A percentile compares a stretch with the other conserved stretches of the same genome.
Conservation (phyloP, 225 moss, liverwort and hornwort species). For the Polytrichum formosum region DNA sequence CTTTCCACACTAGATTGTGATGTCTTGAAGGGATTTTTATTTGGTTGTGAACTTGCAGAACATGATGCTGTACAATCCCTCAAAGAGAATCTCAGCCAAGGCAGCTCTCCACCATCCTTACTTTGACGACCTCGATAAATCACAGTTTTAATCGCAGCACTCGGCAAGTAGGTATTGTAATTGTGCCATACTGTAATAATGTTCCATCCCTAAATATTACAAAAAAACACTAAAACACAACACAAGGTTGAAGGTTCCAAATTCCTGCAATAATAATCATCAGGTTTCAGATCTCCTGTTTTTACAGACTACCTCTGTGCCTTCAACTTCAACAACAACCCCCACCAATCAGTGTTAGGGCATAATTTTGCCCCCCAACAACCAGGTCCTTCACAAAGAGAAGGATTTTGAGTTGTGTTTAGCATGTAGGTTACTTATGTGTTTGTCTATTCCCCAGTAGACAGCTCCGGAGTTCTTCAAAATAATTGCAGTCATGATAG, state of each 20-base stretch:
- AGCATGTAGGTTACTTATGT: neutral
- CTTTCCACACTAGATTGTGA: neutral
- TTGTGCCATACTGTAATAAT: neutral
- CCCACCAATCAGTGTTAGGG: neutral
- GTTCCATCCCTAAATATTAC: neutral
- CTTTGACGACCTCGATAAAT: constrained; percentile 81
- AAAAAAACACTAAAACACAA: neutral
- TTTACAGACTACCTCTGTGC: neutral
- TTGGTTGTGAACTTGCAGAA: constrained; percentile 35
- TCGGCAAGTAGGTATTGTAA: neutral
- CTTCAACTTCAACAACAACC: neutral
- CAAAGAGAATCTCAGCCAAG: constrained; percentile 73
- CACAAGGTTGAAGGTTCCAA: neutral
- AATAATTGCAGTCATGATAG: neutral
- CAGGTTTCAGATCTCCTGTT: neutral
- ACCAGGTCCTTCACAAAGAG: constrained; percentile 1
- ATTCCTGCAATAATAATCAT: neutral
- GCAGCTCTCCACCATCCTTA: constrained; percentile 67
- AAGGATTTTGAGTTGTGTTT: neutral
- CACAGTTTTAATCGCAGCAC: constrained; percentile 61
- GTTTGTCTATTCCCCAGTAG: constrained; percentile 2
- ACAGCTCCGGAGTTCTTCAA: neutral
- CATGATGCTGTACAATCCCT: constrained; percentile 74
- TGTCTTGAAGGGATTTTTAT: neutral
- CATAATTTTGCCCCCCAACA: constrained; percentile 8